Evolutionary conservation across 305 asterid species (phyloP).

Genomic region (Salvia sclarea): DNA sequence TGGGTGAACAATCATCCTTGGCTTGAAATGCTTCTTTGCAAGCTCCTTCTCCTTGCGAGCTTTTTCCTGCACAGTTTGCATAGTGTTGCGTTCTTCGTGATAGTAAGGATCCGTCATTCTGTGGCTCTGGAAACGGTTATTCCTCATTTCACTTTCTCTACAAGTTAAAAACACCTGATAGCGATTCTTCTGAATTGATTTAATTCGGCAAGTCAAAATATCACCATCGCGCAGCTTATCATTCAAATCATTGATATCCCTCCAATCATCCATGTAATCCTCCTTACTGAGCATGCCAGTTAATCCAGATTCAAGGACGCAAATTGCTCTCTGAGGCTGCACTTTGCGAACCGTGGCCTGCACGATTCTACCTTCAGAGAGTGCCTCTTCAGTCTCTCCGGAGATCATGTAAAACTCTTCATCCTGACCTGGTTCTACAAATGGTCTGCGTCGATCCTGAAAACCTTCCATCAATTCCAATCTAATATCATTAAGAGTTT

Average conservation of each 20-base stretch:
- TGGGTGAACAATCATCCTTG: slow-evolving; percentile 95
- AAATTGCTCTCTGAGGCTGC: slow-evolving; percentile 74
- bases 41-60: slow-evolving; percentile 82
- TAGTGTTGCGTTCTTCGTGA: slow-evolving; percentile 67
- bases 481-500: slow-evolving; percentile 82
- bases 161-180: slow-evolving; percentile 83
- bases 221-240: slow-evolving; percentile 86
- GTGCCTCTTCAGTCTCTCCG: slow-evolving; percentile 87
- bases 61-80: slow-evolving; percentile 60
- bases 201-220: slow-evolving; percentile 76
- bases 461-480: slow-evolving; percentile 94
- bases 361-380: slow-evolving; percentile 87
- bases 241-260: slow-evolving; percentile 69
- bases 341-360: slow-evolving; percentile 90
- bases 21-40: slow-evolving; percentile 85
- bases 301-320: slow-evolving; percentile 88
- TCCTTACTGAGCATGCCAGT: slow-evolving; percentile 82
- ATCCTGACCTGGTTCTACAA: slow-evolving; percentile 74
- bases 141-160: slow-evolving; percentile 82
- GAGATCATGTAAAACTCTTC: slow-evolving; percentile 90
- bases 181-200: slow-evolving; percentile 81
- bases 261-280: slow-evolving; percentile 85
- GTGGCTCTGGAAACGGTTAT: slow-evolving; percentile 51
- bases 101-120: slow-evolving; percentile 70
- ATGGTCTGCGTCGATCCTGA: slow-evolving; percentile 83